phyloP scores from a whole-genome alignment of 2,329 filamentous ascomycete genomes.

The Calonectria honghensis region DNA sequence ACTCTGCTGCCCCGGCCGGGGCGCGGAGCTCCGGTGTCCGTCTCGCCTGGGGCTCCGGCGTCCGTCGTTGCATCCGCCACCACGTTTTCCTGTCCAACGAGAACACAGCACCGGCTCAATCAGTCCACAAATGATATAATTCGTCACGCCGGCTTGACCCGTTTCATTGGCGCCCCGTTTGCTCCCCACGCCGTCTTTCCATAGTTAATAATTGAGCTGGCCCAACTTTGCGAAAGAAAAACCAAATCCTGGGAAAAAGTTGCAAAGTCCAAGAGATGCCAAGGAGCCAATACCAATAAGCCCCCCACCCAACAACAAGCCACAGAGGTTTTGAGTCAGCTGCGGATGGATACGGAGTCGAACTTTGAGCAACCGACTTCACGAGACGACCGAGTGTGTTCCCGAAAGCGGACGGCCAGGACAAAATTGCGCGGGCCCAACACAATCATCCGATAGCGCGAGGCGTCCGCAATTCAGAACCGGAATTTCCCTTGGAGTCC shows the following conservation, averaged over 20 bases:
- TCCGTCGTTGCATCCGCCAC: slow-evolving; percentile 10
- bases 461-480: background rate
- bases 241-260: background rate
- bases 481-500: background rate
- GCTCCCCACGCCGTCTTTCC: background rate
- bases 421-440: background rate
- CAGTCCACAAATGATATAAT: background rate
- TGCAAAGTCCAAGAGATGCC: background rate
- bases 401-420: background rate
- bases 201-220: background rate
- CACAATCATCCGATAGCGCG: background rate
- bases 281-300: background rate
- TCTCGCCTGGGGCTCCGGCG: background rate
- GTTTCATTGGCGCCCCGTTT: background rate
- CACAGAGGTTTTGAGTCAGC: background rate
- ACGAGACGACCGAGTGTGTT: background rate
- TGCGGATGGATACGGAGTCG: background rate
- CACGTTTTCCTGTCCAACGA: background rate
- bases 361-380: background rate
- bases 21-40: slow-evolving; percentile 20
- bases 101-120: slow-evolving; percentile 1
- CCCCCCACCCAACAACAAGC: slow-evolving; percentile 17
- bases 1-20: background rate
- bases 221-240: background rate
- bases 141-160: too few species aligned